Evolutionary conservation across 441 rosid species (phyloP).

Genomic region (Arabidopsis hybrid): DNA sequence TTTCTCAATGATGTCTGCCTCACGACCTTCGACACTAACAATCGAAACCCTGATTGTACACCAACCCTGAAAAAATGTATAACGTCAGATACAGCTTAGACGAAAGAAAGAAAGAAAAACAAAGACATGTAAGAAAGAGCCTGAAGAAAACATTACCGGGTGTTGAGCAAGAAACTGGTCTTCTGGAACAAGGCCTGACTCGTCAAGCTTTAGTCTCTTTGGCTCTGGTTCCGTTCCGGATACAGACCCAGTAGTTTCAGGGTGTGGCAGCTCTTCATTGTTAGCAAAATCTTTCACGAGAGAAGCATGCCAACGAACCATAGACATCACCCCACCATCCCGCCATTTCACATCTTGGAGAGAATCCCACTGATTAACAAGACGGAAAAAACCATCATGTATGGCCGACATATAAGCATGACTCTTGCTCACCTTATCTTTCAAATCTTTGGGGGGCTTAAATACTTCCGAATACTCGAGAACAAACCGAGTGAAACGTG

Average conservation of each 20-base stretch:
- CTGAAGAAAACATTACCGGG: slow-evolving; percentile 48
- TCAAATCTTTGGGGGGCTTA: not conserved
- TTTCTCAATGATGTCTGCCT: slow-evolving; percentile 58
- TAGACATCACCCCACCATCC: not conserved
- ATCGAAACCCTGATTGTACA: slow-evolving; percentile 62
- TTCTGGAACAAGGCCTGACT: slow-evolving; percentile 33
- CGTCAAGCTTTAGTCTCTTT: slow-evolving; percentile 14
- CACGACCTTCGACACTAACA: slow-evolving; percentile 69
- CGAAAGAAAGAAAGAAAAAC: not conserved
- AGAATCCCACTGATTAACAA: not conserved
- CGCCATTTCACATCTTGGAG: not conserved
- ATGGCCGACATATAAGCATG: not conserved
- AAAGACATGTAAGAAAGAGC: not conserved
- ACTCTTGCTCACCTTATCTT: not conserved
- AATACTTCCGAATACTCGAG: not conserved
- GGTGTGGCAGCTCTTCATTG: slow-evolving; percentile 75
- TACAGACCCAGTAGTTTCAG: slow-evolving; percentile 46
- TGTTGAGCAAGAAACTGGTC: slow-evolving; percentile 81
- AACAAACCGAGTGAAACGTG: slow-evolving; percentile 5
- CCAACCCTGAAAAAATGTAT: slow-evolving; percentile 58
- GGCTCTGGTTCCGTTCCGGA: slow-evolving; percentile 83
- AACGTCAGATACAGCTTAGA: not conserved
- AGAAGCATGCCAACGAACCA: slow-evolving; percentile 1
- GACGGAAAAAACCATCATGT: not conserved
- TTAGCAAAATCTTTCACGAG: not conserved